Base-by-base conservation (phyloP, 352 stramenopile genomes). In the Phytophthora pisi region DNA sequence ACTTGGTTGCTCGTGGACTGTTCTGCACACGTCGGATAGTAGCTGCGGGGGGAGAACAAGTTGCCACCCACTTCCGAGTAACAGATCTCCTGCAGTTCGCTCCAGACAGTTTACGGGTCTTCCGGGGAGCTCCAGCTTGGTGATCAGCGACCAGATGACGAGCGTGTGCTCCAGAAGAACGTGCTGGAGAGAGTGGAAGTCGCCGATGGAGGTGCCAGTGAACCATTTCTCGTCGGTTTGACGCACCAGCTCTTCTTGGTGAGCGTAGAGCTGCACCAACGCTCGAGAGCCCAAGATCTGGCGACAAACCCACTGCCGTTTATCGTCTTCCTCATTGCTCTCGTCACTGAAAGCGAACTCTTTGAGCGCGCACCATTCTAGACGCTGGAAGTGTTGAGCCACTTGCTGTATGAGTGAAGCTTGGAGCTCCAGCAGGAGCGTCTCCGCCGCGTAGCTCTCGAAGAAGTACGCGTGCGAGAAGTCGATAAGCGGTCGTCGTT, bases 381-480 rank as follows among this genome's bases (percentile, higher is more conserved):
- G 30, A 0, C 43, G 55, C 13, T 72, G 45, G 9, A 82, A 77
- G 45, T 86, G 56, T 5, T 78, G 58, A 5, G 57, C 42, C 16
- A 83, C 68, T 16, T 77, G 64, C 23, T 72, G 56, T 30, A 78
- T 49, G 6, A 89, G 55, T 8, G 68, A 72, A 30, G 52, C 45
- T 49, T 89, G 79, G 11, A 91, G 69, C 30, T 88, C 75, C 20
- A 89, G 55, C 10, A 82, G 59, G 5, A 88, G 28, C 0, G 73
- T 86, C 49, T 91, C 79, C 2, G 61, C 50, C 3, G 72, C 70
- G 31, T 84, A 89, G 42, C 81, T 89, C 46, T 90, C 81, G 43
- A 76, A 81, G 55, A 90, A 89, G 55, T 91, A 91, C 8, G 60
- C 56, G 20, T 88, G 64, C 2, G 78, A 67, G 16, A 84, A 84